Evolutionary conservation across 257 asterid genomes (phyloP).

Genomic region (Thymus mandschuricus): DNA sequence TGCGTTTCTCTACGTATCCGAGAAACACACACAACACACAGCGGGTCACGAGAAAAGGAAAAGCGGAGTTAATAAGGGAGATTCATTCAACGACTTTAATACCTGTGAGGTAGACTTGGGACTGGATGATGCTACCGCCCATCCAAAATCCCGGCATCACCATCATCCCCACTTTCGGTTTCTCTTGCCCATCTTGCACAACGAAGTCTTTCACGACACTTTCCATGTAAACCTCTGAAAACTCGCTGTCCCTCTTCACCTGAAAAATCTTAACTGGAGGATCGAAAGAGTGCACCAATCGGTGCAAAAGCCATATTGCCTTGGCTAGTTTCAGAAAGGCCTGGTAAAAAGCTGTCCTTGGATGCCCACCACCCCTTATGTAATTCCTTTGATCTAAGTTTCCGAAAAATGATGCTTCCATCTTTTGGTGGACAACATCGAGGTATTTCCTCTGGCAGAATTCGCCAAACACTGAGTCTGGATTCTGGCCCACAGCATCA

Average conservation of each 20-base stretch:
- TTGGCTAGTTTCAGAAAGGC: slow-evolving; percentile 92
- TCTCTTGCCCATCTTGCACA: slow-evolving; percentile 62
- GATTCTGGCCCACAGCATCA: slow-evolving; percentile 76
- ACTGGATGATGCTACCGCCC: slow-evolving; percentile 82
- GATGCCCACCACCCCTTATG: slow-evolving; percentile 83
- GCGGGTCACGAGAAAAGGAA: neutral
- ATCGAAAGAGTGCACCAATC: slow-evolving; percentile 82
- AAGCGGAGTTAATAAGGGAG: neutral
- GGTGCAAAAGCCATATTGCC: slow-evolving; percentile 88
- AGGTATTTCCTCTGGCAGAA: slow-evolving; percentile 83
- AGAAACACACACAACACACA: slow-evolving; percentile 24
- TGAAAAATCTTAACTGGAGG: slow-evolving; percentile 82
- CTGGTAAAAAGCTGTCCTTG: slow-evolving; percentile 93
- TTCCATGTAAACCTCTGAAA: slow-evolving; percentile 96
- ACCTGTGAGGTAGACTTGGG: slow-evolving; percentile 88
- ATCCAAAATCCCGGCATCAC: slow-evolving; percentile 99
- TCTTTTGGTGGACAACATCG: slow-evolving; percentile 75
- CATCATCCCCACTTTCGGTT: slow-evolving; percentile 88
- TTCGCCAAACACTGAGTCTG: slow-evolving; percentile 73
- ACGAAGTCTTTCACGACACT: slow-evolving; percentile 69
- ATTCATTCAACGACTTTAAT: slow-evolving; percentile 66
- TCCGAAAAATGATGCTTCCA: slow-evolving; percentile 95
- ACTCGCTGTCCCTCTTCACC: slow-evolving; percentile 75
- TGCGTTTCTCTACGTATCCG: slow-evolving; percentile 5
- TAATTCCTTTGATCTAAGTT: slow-evolving; percentile 83